Percentiles rank a stretch among this genome's conserved stretches.
Evolutionary conservation across 2,329 filamentous ascomycete species (phyloP).

Genomic region (Acrocalymma vagum): DNA sequence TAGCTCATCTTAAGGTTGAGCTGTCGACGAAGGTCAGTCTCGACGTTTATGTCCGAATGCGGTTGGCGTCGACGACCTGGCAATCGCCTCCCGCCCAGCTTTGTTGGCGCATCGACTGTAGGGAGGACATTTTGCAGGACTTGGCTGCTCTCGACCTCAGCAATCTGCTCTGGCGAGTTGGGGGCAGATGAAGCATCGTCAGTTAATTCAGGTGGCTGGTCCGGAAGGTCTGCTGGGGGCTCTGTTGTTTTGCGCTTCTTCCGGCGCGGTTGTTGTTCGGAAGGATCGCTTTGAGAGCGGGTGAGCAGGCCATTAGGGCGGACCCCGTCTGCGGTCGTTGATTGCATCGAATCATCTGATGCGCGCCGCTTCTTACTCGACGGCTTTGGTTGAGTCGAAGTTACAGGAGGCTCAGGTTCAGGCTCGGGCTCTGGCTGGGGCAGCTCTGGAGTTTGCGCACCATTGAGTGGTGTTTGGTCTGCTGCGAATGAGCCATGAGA

Average conservation of each 20-base stretch:
- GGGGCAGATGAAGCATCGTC: conserved; percentile 46
- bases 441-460: conserved; percentile 33
- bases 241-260: conserved; percentile 45
- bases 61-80: conserved; percentile 57
- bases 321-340: conserved; percentile 36
- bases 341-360: conserved; percentile 41
- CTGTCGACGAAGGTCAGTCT: conserved; percentile 63
- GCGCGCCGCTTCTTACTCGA: conserved; percentile 42
- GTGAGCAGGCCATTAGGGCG: conserved; percentile 43
- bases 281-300: conserved; percentile 45
- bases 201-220: conserved; percentile 45
- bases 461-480: conserved; percentile 39
- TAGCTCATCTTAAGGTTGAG: conserved; percentile 72
- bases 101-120: conserved; percentile 44
- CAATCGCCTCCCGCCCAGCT: conserved; percentile 46
- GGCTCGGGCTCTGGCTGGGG: conserved; percentile 26
- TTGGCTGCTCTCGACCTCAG: conserved; percentile 40
- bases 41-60: conserved; percentile 55
- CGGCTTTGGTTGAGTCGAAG: conserved; percentile 26
- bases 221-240: conserved; percentile 32
- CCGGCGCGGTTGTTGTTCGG: conserved; percentile 43
- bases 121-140: conserved; percentile 44
- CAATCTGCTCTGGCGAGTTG: conserved; percentile 45
- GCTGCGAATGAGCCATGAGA: conserved; percentile 38
- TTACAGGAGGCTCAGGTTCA: conserved; percentile 25